These are phyloP conservation scores for Setomelanomma holmii DNA, from an alignment of 2,329 filamentous ascomycete genomes.

Conservation along the genomic window DNA sequence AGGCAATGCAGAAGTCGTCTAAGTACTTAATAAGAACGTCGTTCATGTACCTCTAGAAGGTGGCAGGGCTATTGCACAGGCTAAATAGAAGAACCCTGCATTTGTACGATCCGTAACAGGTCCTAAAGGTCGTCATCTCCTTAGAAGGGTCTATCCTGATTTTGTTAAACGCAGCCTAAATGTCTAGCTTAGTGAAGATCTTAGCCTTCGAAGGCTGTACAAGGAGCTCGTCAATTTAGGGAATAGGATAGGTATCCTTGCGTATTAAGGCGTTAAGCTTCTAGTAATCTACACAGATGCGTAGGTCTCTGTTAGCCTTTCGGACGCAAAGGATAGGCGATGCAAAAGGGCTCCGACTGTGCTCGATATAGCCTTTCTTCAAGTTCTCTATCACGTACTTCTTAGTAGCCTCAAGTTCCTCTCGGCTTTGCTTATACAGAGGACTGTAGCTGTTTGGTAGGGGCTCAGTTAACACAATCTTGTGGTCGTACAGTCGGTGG, in stretches of 20 bases:
- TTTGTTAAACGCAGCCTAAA: slow-evolving; percentile 12
- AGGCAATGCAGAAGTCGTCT: slow-evolving; percentile 17
- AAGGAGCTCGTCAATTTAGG: slow-evolving; percentile 10
- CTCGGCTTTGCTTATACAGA: slow-evolving; percentile 1
- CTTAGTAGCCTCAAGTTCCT: slow-evolving; percentile 1
- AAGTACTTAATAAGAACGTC: slow-evolving; percentile 9
- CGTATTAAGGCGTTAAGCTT: slow-evolving; percentile 14
- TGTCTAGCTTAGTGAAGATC: slow-evolving; percentile 17
- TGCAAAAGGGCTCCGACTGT: not conserved
- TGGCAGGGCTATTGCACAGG: slow-evolving; percentile 11
- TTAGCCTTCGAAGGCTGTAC: slow-evolving; percentile 5
- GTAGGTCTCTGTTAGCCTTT: slow-evolving; percentile 2
- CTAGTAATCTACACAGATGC: slow-evolving; percentile 15
- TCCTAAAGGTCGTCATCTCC: slow-evolving; percentile 16
- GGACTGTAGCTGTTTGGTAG: not conserved
- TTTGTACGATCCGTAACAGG: slow-evolving; percentile 5
- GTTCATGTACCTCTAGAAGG: slow-evolving; percentile 22
- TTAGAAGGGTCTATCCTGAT: slow-evolving; percentile 11
- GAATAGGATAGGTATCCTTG: slow-evolving; percentile 13
- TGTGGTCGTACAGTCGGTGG: not conserved
- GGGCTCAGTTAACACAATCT: not conserved
- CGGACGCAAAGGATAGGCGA: not conserved
- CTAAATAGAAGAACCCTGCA: slow-evolving; percentile 22
- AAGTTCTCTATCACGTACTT: not conserved
- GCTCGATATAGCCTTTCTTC: not conserved